Base-by-base conservation (phyloP, 1,139 yeast genomes). In the Yamadazyma diddensiae region DNA sequence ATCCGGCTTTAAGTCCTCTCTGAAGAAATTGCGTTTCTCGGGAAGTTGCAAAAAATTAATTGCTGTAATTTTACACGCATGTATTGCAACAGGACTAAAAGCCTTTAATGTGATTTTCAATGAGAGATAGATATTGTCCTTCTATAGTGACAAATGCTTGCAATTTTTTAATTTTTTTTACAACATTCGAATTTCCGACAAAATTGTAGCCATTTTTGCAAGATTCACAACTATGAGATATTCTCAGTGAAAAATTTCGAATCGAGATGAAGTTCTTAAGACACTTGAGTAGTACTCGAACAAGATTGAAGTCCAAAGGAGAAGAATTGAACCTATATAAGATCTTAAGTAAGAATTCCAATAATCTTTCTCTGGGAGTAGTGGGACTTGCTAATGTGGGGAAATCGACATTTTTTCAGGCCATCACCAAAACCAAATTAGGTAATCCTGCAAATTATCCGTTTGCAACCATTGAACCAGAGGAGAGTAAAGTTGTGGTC, bases 391-490 rank as follows among this genome's bases (percentile, higher is more conserved):
- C 92, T 21, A 82, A 82, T 47, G 87, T 82, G 26, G 92, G 90
- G 14, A 82, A 82, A 47, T 77, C 85, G 15, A 74, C 81, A 1
- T 72, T 76, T 43, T 76, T 76, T 53, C 82, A 76, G 49, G 78
- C 79, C 17, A 78, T 90, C 41, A 88, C 97, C 21, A 74, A 77
- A 39, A 74, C 83, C 6, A 69, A 64, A 11, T 54, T 82, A 32
- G 88, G 92, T 0, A 82, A 79, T 39, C 88, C 90, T 2, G 90
- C 87, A 17, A 82, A 82, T 52, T 82, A 82, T 48, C 90, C 92
- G 3, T 82, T 79, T 58, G 92, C 90, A 10, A 82, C 92, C 1
- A 82, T 82, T 22, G 82, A 80, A 26, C 86, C 90, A 0, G 84
- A 78, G 45, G 81, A 80, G 49, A 77, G 87, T 14, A 59, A 73